Conservation (phyloP, 345 rosid species). For the Syzygium aqueum region DNA sequence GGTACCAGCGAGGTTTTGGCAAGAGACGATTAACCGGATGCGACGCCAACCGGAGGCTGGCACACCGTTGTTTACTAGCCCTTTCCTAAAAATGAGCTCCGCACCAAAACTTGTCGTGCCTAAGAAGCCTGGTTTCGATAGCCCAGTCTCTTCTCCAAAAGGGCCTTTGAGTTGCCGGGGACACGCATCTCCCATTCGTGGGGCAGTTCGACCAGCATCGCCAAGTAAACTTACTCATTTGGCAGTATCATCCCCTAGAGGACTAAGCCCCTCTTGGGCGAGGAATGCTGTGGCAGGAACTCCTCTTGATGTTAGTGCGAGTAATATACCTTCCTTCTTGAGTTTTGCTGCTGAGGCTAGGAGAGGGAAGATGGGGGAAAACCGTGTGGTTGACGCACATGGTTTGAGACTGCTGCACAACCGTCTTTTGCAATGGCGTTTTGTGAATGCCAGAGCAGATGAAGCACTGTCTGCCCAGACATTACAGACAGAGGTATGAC, state of each 20-base stretch:
- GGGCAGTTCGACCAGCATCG: constrained; percentile 51
- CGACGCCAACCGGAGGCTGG: constrained; percentile 36
- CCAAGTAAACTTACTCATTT: constrained; percentile 47
- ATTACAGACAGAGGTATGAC: constrained; percentile 63
- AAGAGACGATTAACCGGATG: constrained; percentile 33
- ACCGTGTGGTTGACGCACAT: constrained; percentile 55
- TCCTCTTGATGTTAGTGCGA: constrained; percentile 21
- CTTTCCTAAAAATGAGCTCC: constrained; percentile 20
- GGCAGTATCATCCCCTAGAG: constrained; percentile 58
- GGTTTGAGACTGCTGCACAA: constrained; percentile 60
- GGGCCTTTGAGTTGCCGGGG: constrained; percentile 39
- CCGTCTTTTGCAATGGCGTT: constrained; percentile 77
- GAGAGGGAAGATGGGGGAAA: constrained; percentile 65
- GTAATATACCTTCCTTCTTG: constrained; percentile 49
- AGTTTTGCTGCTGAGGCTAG: constrained; percentile 80
- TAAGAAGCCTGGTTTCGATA: constrained; percentile 38
- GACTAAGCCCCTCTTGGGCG: constrained; percentile 57
- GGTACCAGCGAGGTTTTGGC: constrained; percentile 49
- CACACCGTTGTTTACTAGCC: constrained; percentile 26
- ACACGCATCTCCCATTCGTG: constrained; percentile 47
- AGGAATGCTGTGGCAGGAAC: constrained; percentile 30
- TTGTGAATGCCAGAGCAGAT: constrained; percentile 73
- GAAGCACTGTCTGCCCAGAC: constrained; percentile 42
- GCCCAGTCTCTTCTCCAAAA: constrained; percentile 49
- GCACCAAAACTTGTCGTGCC: constrained; percentile 29